Base-by-base conservation (phyloP, 345 rosid genomes). In the Citrus unshiu region DNA sequence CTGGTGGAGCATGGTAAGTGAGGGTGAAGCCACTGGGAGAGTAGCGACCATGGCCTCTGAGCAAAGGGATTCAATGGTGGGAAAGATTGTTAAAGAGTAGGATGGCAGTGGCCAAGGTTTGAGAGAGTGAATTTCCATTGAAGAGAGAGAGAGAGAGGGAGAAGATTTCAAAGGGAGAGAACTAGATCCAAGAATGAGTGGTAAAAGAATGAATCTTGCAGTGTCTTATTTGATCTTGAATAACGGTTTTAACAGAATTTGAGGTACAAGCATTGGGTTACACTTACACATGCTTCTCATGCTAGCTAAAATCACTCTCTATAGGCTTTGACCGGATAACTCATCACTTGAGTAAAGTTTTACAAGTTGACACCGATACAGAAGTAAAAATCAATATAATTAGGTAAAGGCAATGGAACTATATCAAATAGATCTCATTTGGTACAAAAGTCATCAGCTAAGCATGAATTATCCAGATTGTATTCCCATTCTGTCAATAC, bases 1-100 rank as follows among this genome's bases (percentile, higher is more conserved):
- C 80, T 0, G 61, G 83, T 7, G 78, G 78, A 27, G 68, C 85
- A 46, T 76, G 60, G 70, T 57, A 72, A 59, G 78, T 72, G 37
- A 65, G 49, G 29, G 72, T 51, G 77, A 72, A 73, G 37, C 85
- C 82, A 29, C 71, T 66, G 9, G 85, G 76, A 4, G 80, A 60
- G 24, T 46, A n/a, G 46, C 19, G 57, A 61, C 65, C 68, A 77
- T 80, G 46, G 66, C 22, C 7, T 80, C 83, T 9, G 73, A 77
- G 58, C 76, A 83, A 49, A 56, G 25, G 34, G 68, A 73, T n/a
- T 63, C 68, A 13, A n/a, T 24, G 9, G 75, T 57, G 68, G 72
- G 65, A 60, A 62, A 65, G 59, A 66, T 39, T 24, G 75, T 6
- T n/a, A 62, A 9, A 9, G 61, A 73, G 59, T 43, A 82, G 85